phyloP scores from a whole-genome alignment of 2,329 filamentous ascomycete genomes.

The Phialophora macrospora region DNA sequence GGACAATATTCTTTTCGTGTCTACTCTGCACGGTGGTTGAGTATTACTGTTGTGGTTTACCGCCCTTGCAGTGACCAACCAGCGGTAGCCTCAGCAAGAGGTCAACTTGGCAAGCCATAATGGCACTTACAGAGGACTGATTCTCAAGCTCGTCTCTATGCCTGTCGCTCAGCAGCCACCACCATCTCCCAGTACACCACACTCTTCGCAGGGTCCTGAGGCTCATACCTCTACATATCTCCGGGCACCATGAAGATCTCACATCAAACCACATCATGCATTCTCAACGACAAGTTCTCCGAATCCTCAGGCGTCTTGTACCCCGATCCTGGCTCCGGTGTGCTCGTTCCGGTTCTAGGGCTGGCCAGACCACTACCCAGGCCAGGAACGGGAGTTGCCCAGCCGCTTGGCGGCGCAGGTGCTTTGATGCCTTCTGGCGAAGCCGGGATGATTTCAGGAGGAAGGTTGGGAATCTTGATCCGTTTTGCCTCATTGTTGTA shows the following conservation, averaged over 20 bases:
- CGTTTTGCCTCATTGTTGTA: conserved; percentile 96
- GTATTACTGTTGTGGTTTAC: background rate
- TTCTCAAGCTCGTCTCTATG: background rate
- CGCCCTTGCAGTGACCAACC: background rate
- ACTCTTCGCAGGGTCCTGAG: background rate
- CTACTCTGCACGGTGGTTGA: conserved; percentile 90
- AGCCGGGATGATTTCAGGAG: conserved; percentile 69
- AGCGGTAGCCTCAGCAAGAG: background rate
- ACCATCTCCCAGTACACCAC: background rate
- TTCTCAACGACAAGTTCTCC: conserved; percentile 36
- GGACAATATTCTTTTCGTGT: conserved; percentile 94
- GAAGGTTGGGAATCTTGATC: conserved; percentile 77
- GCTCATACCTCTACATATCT: background rate
- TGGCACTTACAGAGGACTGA: background rate
- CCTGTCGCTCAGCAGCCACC: background rate
- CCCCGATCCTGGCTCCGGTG: conserved; percentile 51
- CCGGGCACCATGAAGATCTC: background rate
- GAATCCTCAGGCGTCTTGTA: conserved; percentile 38
- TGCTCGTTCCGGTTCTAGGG: conserved; percentile 44
- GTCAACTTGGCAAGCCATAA: conserved; percentile 8
- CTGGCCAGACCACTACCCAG: conserved; percentile 46
- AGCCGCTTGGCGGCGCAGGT: conserved; percentile 67
- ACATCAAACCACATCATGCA: conserved; percentile 39
- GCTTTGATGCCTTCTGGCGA: conserved; percentile 83
- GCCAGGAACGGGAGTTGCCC: conserved; percentile 51